Evolutionary conservation across 2,329 filamentous ascomycete genomes (phyloP).

Genomic region (Myriosclerotinia scirpicola): DNA sequence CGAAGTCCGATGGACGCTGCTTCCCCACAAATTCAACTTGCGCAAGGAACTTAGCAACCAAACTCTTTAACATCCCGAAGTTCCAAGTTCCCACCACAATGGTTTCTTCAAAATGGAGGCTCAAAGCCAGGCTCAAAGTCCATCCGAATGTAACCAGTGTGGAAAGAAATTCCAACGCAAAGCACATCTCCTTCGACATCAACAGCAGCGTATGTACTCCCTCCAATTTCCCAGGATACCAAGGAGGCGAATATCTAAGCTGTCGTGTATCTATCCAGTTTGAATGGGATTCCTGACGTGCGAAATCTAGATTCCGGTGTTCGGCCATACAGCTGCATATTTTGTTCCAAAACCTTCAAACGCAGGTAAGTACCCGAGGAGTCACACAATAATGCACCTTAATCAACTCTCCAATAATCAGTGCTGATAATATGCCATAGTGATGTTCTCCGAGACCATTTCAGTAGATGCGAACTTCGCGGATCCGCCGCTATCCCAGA

Average conservation of each 20-base stretch:
- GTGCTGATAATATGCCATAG: constrained; percentile 26
- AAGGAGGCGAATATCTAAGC: not conserved
- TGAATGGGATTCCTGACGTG: constrained; percentile 22
- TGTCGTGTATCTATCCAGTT: not conserved
- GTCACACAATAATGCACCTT: not conserved
- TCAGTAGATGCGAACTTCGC: constrained; percentile 39
- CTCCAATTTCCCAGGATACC: not conserved
- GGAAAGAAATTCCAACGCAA: constrained; percentile 41
- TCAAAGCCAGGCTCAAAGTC: constrained; percentile 41
- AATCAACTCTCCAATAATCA: not conserved
- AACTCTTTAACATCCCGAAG: constrained; percentile 11
- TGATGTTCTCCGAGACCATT: constrained; percentile 41
- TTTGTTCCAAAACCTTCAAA: constrained; percentile 42
- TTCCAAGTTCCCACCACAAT: constrained; percentile 30
- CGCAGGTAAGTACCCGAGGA: constrained; percentile 35
- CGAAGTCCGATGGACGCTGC: not conserved
- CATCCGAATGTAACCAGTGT: constrained; percentile 40
- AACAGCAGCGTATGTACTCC: constrained; percentile 38
- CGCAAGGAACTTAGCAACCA: not conserved
- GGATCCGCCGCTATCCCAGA: constrained; percentile 38
- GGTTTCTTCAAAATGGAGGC: constrained; percentile 39
- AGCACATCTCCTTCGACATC: constrained; percentile 41
- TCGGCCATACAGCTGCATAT: constrained; percentile 40
- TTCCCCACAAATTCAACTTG: constrained; percentile 21
- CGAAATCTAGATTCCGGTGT: constrained; percentile 37